Base-by-base conservation (phyloP, 2,329 filamentous ascomycete genomes). In the Penicillium aurantiogriseum region DNA sequence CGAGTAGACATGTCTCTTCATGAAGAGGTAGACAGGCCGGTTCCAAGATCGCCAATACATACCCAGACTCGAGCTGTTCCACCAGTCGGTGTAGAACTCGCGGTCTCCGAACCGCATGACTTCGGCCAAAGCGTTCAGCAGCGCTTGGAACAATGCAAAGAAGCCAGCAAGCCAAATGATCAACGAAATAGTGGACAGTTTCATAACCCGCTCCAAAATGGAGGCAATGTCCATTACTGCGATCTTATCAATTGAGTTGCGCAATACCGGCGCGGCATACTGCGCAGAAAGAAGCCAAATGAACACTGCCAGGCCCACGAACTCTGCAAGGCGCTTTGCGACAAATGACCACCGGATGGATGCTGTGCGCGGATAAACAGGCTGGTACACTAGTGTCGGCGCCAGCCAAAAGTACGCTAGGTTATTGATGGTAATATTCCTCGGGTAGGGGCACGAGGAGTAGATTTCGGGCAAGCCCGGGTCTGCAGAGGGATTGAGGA, bases 121-220 rank as follows among this genome's bases (percentile, higher is more conserved):
- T 74, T 99, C 94, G 4, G 93, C 93, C 21, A 97, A 80, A 0
- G 91, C 91, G 69, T 99, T 99, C 49, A 99, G 80, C 60, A 90
- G 88, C 1, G 90, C 93, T 71, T 99, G 94, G 78, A 99, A 99
- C 15, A 97, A 78, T 2, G 93, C 94, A 69, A 97, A 97, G 81
- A 99, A 99, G 6, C 94, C 93, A 1, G 92, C 92, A 0, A 99
- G 87, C 94, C 94, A 99, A 72, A 97, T 96, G 62, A 97, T 88
- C 31, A 97, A 83, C 19, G 90, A 95, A 61, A 99, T 96, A 19
- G 94, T 97, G 9, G 90, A 95, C 23, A 99, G 83, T 76, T 99
- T 99, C 81, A 99, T 88, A 25, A 97, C 80, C 17, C 94, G 86
- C 77, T 99, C 94, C 31, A 92, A 74, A 51, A 97, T 96, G 39